These are phyloP conservation scores for Leucoagaricus sp. DNA, from an alignment of 1,284 basidiomycete species.

Conservation along the genomic window DNA sequence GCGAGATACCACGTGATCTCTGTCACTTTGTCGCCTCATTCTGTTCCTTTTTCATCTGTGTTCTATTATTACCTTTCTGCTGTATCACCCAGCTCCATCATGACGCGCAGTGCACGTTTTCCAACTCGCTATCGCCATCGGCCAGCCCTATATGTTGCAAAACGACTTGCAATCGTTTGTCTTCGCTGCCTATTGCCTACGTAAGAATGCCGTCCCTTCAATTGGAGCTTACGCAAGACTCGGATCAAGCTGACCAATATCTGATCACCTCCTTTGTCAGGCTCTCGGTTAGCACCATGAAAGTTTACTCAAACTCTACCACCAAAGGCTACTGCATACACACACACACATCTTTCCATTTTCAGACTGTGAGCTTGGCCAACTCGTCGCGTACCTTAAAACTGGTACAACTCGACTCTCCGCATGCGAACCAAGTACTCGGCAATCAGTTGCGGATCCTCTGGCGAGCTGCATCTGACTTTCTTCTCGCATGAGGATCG, in stretches of 20 bases:
- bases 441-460: not conserved
- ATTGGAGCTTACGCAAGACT: not conserved
- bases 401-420: no score
- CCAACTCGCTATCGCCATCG: no score
- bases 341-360: no score
- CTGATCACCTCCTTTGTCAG: not conserved
- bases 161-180: not conserved
- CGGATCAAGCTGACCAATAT: slow-evolving; percentile 8
- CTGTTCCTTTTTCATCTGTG: not conserved
- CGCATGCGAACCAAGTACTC: not conserved
- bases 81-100: not conserved
- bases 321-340: not conserved
- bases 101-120: no score
- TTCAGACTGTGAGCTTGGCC: no score
- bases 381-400: not conserved
- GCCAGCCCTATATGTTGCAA: no score
- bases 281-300: not conserved
- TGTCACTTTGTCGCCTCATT: not conserved
- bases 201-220: not conserved
- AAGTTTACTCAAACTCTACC: not conserved
- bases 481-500: not conserved
- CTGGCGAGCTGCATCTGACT: not conserved
- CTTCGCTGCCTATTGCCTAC: not conserved
- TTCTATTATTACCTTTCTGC: not conserved
- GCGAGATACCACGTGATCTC: slow-evolving; percentile 12